Base-by-base conservation (phyloP, 108 stramenopile genomes). In the Ochromonas danica region DNA sequence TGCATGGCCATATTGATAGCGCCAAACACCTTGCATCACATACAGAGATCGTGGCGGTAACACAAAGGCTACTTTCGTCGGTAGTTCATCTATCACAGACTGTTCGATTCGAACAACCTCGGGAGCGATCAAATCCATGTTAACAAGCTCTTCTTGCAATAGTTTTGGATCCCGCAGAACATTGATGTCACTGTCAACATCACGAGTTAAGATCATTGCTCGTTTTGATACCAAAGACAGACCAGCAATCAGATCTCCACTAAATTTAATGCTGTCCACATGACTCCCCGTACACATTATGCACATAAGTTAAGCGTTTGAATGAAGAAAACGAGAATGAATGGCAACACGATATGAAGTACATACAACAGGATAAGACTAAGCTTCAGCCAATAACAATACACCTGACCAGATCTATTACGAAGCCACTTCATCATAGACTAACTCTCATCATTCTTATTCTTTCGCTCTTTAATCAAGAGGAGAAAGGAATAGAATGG, bases 191-290 rank as follows among this genome's bases (percentile, higher is more conserved):
- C n/a, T n/a, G n/a, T n/a, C n/a, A n/a, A n/a, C 33, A 67, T 67
- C 63, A 6, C 6, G 6, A 10, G 63, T 31, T 36, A 67, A 35
- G 3, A 67, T 25, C 63, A 67, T 67, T 28, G 63, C 6, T 31
- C 63, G 63, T 31, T 22, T 36, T 31, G 63, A 35, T 6, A 6
- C 63, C 25, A 95, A 81, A 0, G 91, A 91, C 25, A 95, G 39
- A n/a, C 94, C 94, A 1, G 94, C 92, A 2, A 95, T 93, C 17
- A 93, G 61, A 41, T 88, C 84, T 39, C 94, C 94, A 40, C 92
- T 92, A 71, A 94, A 95, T 75, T 91, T 90, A 41, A 94, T 85
- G 36, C 91, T 92, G 79, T 95, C 94, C 0, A 95, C 93, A 82
- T 95, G 94, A 41, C 93, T 86, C 33, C 63, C 63, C 25, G 51